phyloP scores from a whole-genome alignment of 2,329 filamentous ascomycete species.

The Botrytis cinerea region DNA sequence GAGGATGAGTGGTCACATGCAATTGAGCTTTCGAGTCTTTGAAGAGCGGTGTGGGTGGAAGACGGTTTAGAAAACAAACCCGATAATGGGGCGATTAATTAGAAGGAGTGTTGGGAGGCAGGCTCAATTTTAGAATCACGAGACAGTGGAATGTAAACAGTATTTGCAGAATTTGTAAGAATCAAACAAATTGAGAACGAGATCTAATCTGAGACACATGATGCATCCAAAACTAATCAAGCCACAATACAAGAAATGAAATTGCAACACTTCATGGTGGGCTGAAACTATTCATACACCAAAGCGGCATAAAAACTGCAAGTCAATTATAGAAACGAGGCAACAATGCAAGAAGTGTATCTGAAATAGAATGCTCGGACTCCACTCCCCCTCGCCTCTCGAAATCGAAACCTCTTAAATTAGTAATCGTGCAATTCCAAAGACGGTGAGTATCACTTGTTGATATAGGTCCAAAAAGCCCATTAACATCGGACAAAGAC shows the following conservation, averaged over 20 bases:
- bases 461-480: slow-evolving; percentile 29
- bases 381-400: slow-evolving; percentile 26
- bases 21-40: slow-evolving; percentile 7
- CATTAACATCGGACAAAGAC: slow-evolving; percentile 29
- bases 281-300: not conserved
- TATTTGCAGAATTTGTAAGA: not conserved
- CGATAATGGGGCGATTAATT: not conserved
- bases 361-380: slow-evolving; percentile 35
- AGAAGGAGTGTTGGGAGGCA: not conserved
- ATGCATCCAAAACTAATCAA: not conserved
- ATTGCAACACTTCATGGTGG: not conserved
- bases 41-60: not conserved
- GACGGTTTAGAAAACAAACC: not conserved
- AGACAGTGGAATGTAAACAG: not conserved
- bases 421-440: slow-evolving; percentile 34
- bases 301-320: not conserved
- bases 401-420: slow-evolving; percentile 33
- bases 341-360: slow-evolving; percentile 31
- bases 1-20: slow-evolving; percentile 35
- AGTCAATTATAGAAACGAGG: not conserved
- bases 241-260: not conserved
- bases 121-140: too few relatives aligned
- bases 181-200: not conserved
- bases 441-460: slow-evolving; percentile 34
- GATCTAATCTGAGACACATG: not conserved